These are phyloP conservation scores for Cryptococcus amylolentus DNA, from an alignment of 1,284 basidiomycete genomes.

Conservation along the genomic window DNA sequence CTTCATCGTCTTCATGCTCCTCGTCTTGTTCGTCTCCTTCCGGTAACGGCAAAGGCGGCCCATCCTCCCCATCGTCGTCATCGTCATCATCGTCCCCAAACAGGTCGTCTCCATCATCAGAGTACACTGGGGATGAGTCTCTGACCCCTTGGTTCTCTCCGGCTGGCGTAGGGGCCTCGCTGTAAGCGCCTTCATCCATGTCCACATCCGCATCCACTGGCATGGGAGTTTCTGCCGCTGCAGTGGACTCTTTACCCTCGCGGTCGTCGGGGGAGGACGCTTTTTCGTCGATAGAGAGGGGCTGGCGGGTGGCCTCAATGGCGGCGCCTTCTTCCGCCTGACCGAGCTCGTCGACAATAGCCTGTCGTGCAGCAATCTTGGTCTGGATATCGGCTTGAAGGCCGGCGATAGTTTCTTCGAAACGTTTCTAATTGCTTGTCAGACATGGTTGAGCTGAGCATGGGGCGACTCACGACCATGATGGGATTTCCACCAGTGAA, in stretches of 20 bases:
- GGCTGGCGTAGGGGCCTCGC: constrained; percentile 21
- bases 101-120: constrained; percentile 21
- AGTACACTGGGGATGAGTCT: constrained; percentile 10
- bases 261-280: constrained; percentile 32
- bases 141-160: not conserved
- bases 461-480: constrained; percentile 57
- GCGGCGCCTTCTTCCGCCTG: constrained; percentile 5
- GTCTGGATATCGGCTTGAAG: constrained; percentile 79
- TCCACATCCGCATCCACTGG: constrained; percentile 21
- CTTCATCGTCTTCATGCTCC: constrained; percentile 16
- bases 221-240: constrained; percentile 47
- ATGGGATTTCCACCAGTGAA: constrained; percentile 83
- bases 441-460: not conserved
- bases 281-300: constrained; percentile 33
- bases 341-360: constrained; percentile 45
- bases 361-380: constrained; percentile 64
- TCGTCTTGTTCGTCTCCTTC: constrained; percentile 18
- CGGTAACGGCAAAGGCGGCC: not conserved
- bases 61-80: constrained; percentile 16
- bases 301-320: not conserved
- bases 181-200: constrained; percentile 47
- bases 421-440: constrained; percentile 66
- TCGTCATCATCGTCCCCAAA: constrained; percentile 19
- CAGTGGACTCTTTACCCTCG: constrained; percentile 7
- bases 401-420: constrained; percentile 87